These are phyloP conservation scores for Penicillium soppii DNA, from an alignment of 495 filamentous ascomycete genomes.

Conservation along the genomic window DNA sequence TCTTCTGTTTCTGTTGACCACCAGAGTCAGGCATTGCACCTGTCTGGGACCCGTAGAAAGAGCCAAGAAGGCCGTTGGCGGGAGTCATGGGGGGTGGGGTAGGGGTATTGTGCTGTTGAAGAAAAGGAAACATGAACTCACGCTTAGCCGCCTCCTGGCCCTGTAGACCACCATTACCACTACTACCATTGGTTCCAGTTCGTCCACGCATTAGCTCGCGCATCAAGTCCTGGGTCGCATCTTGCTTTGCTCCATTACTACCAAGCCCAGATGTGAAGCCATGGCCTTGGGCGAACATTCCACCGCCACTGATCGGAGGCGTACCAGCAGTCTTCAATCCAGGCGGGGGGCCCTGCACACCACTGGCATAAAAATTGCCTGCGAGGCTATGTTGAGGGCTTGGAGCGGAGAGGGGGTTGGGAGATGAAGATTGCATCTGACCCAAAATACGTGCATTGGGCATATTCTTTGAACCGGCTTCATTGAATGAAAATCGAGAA, in stretches of 20 bases:
- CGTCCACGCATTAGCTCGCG: conserved; percentile 70
- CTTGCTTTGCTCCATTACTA: conserved; percentile 63
- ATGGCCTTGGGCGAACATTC: conserved; percentile 75
- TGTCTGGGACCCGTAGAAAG: conserved; percentile 85
- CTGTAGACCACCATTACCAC: conserved; percentile 57
- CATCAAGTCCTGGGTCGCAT: conserved; percentile 73
- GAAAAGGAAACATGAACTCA: conserved; percentile 88
- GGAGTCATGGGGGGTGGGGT: conserved; percentile 86
- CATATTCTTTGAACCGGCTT: conserved; percentile 75
- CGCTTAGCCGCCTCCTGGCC: conserved; percentile 85
- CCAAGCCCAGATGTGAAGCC: conserved; percentile 73
- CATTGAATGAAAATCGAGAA: conserved; percentile 88
- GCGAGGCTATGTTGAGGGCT: conserved; percentile 45
- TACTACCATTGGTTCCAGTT: conserved; percentile 55
- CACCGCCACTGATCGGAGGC: conserved; percentile 75
- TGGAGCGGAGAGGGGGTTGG: conserved; percentile 59
- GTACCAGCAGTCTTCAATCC: conserved; percentile 93
- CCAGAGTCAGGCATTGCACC: conserved; percentile 79
- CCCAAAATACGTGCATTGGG: conserved; percentile 82
- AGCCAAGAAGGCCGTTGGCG: conserved; percentile 81
- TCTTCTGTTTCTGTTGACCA: conserved; percentile 88
- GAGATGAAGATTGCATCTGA: conserved; percentile 76
- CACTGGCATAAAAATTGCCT: conserved; percentile 51
- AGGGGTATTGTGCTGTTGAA: conserved; percentile 79
- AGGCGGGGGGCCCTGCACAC: conserved; percentile 87